Evolutionary conservation across 495 filamentous ascomycete genomes (phyloP).

Genomic region (Rostrohypoxylon terebratum): DNA sequence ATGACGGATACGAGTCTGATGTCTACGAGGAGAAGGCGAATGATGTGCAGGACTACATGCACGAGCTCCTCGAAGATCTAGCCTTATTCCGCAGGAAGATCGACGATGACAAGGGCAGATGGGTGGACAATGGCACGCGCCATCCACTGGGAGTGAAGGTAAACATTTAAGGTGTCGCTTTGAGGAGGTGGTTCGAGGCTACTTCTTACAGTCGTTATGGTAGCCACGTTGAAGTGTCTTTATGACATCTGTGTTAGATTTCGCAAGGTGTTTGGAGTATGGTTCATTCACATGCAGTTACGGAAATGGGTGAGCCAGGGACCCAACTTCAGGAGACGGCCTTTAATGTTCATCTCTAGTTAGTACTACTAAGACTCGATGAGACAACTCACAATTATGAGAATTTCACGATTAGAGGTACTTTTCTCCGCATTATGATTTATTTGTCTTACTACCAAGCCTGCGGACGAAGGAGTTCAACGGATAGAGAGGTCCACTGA

Average conservation of each 20-base stretch:
- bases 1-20: slow-evolving; percentile 57
- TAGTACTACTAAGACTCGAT: slow-evolving; percentile 9
- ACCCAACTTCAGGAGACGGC: background rate
- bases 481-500: slow-evolving; percentile 68
- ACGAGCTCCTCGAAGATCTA: slow-evolving; percentile 79
- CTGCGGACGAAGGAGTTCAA: slow-evolving; percentile 65
- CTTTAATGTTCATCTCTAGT: slow-evolving; percentile 7
- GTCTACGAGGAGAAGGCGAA: slow-evolving; percentile 65
- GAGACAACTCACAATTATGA: slow-evolving; percentile 17
- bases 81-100: slow-evolving; percentile 86
- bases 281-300: background rate
- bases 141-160: slow-evolving; percentile 46
- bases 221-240: background rate
- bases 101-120: slow-evolving; percentile 75
- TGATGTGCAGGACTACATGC: slow-evolving; percentile 73
- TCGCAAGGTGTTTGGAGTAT: slow-evolving; percentile 38
- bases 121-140: slow-evolving; percentile 53
- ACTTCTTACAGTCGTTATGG: background rate
- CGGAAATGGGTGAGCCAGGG: background rate
- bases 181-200: background rate
- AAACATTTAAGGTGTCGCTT: slow-evolving; percentile 32
- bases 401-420: background rate
- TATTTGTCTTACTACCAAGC: slow-evolving; percentile 33
- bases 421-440: slow-evolving; percentile 5
- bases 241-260: background rate